Percentiles rank a stretch among this genome's conserved stretches.
Evolutionary conservation across 2,329 filamentous ascomycete species (phyloP).

Genomic region (Trichoderma sp.): DNA sequence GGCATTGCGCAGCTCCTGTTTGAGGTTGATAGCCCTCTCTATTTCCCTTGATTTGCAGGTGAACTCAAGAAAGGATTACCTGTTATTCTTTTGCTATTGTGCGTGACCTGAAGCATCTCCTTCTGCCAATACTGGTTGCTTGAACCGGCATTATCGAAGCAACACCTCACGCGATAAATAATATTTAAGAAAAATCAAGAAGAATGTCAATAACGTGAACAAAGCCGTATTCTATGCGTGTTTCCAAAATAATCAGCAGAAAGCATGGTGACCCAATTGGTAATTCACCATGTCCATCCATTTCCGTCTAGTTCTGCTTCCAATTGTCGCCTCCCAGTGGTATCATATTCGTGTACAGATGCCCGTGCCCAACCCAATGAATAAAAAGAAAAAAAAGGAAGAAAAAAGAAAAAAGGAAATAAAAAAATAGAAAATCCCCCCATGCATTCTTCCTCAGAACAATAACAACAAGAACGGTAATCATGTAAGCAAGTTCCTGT

Average conservation of each 20-base stretch:
- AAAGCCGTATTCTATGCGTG: slow-evolving; percentile 1
- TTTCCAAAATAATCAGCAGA: not conserved
- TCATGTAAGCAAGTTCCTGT: not conserved
- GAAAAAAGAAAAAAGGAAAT: not conserved
- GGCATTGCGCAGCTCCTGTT: not conserved
- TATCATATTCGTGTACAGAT: slow-evolving; percentile 21
- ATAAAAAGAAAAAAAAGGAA: not conserved
- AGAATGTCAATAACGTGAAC: not conserved
- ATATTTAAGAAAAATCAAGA: not conserved
- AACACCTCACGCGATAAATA: not conserved
- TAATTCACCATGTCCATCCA: not conserved
- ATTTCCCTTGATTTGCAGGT: not conserved
- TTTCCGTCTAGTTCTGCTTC: slow-evolving; percentile 11
- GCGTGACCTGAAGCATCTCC: not conserved
- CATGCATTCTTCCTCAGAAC: not conserved
- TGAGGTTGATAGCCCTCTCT: not conserved
- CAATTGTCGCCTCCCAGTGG: slow-evolving; percentile 10
- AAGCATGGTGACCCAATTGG: not conserved
- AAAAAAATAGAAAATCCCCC: not conserved
- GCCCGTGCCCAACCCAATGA: not conserved
- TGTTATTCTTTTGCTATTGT: not conserved
- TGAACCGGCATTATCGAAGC: not conserved
- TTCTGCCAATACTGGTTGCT: not conserved
- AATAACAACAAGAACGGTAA: not conserved
- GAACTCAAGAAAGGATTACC: not conserved